Percentiles rank a stretch among this genome's conserved stretches.
Conservation (phyloP, 2,329 filamentous ascomycete genomes). For the Myrmaecium sp. region DNA sequence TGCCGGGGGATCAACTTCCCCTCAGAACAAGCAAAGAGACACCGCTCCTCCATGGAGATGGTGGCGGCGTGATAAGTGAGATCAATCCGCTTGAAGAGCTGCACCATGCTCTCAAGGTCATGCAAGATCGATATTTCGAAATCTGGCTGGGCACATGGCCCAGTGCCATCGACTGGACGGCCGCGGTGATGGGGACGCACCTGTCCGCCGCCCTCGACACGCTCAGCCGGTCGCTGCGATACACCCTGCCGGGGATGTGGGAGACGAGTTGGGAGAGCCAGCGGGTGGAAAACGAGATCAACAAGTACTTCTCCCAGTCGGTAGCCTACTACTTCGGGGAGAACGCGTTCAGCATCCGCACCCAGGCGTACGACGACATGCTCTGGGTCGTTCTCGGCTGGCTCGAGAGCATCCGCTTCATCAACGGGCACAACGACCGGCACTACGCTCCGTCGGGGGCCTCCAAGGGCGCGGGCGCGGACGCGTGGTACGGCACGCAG, state of each 20-base stretch:
- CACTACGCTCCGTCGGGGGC: conserved; percentile 32
- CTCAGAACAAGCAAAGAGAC: not conserved
- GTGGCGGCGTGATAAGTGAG: not conserved
- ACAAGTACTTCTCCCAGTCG: conserved; percentile 63
- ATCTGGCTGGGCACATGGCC: conserved; percentile 71
- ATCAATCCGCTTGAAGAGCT: conserved; percentile 16
- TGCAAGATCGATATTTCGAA: conserved; percentile 67
- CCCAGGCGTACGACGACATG: conserved; percentile 82
- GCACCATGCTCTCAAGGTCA: conserved; percentile 45
- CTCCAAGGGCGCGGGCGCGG: conserved; percentile 2
- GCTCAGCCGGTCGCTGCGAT: conserved; percentile 44
- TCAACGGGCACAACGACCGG: conserved; percentile 47
- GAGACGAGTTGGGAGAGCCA: conserved; percentile 17
- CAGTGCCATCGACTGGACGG: conserved; percentile 80
- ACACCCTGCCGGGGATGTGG: conserved; percentile 21
- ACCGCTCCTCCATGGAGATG: not conserved
- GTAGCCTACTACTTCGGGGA: conserved; percentile 75
- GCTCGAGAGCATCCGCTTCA: conserved; percentile 67
- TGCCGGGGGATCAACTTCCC: no score
- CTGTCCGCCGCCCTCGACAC: conserved; percentile 56
- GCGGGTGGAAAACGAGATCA: conserved; percentile 60
- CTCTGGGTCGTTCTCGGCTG: conserved; percentile 89
- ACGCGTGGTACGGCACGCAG: conserved; percentile 55
- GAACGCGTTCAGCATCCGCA: conserved; percentile 55
- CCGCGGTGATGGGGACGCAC: conserved; percentile 67